Evolutionary conservation across 2,329 filamentous ascomycete genomes (phyloP).

Genomic region (Paecilomyces dactylethromorphus): DNA sequence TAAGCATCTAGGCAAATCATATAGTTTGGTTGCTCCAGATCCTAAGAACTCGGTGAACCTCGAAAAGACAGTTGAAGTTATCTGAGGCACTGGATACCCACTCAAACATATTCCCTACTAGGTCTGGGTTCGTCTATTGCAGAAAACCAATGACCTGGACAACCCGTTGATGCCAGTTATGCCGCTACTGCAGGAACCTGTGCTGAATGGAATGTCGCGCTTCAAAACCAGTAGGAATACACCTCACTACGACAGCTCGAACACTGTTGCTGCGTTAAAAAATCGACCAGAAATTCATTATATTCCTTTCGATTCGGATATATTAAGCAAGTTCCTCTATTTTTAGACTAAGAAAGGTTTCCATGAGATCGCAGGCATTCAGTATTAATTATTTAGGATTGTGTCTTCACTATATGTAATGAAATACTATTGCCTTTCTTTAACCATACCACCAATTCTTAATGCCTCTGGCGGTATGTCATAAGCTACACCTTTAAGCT

Average conservation of each 20-base stretch:
- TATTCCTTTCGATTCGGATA: neutral
- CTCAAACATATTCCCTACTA: neutral
- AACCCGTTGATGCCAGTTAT: conserved; percentile 6
- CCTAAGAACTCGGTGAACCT: conserved; percentile 4
- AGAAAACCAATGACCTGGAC: neutral
- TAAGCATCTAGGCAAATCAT: conserved; percentile 7
- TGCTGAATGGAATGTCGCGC: conserved; percentile 21
- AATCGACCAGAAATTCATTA: conserved; percentile 4
- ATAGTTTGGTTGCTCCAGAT: conserved; percentile 8
- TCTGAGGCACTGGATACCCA: conserved; percentile 4
- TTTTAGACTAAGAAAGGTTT: neutral
- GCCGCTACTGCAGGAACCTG: conserved; percentile 35
- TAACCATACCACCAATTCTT: too few species aligned
- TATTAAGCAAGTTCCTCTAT: neutral
- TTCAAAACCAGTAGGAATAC: conserved; percentile 11
- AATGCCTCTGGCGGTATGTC: too few species aligned
- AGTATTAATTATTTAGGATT: too few species aligned
- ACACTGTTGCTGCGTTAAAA: conserved; percentile 4
- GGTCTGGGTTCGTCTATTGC: neutral
- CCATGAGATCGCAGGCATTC: neutral
- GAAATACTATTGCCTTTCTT: too few species aligned
- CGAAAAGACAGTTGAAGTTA: conserved; percentile 3
- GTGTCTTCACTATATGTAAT: too few species aligned
- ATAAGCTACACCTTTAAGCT: too few species aligned
- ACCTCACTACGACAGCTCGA: conserved; percentile 5